Evolutionary conservation across 805 yeast species (phyloP).

Genomic region (Yamadazyma sp.): DNA sequence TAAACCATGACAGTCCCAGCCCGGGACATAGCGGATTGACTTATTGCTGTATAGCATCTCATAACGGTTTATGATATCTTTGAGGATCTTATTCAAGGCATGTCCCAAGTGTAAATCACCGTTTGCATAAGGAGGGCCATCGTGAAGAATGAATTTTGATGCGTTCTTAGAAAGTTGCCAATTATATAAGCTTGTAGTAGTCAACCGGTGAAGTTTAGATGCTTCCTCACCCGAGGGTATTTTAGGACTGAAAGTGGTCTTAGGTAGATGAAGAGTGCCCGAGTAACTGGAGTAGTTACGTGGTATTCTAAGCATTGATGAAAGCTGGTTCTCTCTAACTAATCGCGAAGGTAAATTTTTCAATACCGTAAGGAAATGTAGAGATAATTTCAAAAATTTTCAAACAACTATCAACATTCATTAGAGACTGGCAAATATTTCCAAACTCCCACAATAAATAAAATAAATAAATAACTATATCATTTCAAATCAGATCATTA

Average conservation of each 20-base stretch:
- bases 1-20: conserved; percentile 99
- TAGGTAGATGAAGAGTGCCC: conserved; percentile 61
- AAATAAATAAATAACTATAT: conserved; percentile 13
- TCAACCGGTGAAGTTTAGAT: conserved; percentile 43
- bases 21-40: conserved; percentile 74
- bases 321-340: too few species aligned
- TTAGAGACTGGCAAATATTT: too few species aligned
- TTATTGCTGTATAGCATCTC: conserved; percentile 59
- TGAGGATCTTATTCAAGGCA: conserved; percentile 83
- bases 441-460: too few species aligned
- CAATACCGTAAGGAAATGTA: too few species aligned
- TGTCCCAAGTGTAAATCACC: conserved; percentile 93
- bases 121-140: conserved; percentile 98
- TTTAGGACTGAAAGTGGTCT: conserved; percentile 52
- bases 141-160: conserved; percentile 71
- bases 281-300: conserved; percentile 34
- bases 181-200: conserved; percentile 60
- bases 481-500: conserved; percentile 4
- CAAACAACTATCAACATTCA: conserved; percentile 1
- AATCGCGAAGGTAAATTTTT: too few species aligned
- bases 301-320: background rate
- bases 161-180: conserved; percentile 45
- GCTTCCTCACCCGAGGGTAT: conserved; percentile 51
- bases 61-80: conserved; percentile 79
- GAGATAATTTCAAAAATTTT: too few species aligned